Evolutionary conservation across 306 rosid species (phyloP).

Genomic region (Crotalaria pallida): DNA sequence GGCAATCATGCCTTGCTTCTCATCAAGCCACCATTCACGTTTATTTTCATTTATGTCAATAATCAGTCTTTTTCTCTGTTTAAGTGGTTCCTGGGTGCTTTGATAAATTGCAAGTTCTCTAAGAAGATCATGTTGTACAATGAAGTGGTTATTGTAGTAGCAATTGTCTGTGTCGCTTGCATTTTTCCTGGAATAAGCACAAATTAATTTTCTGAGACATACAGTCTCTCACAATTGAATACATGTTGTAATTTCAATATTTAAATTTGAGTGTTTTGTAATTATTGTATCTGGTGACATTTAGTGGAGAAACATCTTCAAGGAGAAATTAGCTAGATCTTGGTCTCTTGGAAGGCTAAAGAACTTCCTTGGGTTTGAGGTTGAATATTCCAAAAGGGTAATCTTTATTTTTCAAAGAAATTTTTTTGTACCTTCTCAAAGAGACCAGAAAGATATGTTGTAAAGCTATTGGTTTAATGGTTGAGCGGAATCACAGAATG

Average conservation of each 20-base stretch:
- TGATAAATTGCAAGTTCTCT: slow-evolving; percentile 54
- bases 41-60: slow-evolving; percentile 23
- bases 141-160: slow-evolving; percentile 42
- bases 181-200: slow-evolving; percentile 35
- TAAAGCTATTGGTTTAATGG: too few relatives aligned
- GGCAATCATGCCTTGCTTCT: slow-evolving; percentile 14
- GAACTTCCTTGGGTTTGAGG: too few relatives aligned
- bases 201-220: not conserved
- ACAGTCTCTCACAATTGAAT: not conserved
- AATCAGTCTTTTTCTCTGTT: slow-evolving; percentile 36
- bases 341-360: too few relatives aligned
- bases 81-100: slow-evolving; percentile 21
- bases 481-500: too few relatives aligned
- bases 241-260: not conserved
- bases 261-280: too few relatives aligned
- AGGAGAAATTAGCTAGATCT: too few relatives aligned
- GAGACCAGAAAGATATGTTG: too few relatives aligned
- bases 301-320: too few relatives aligned
- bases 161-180: slow-evolving; percentile 27
- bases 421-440: too few relatives aligned
- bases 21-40: slow-evolving; percentile 17
- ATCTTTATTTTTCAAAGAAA: too few relatives aligned
- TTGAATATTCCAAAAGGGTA: too few relatives aligned
- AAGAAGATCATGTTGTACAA: slow-evolving; percentile 43
- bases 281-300: too few relatives aligned